Base-by-base conservation (phyloP, 2,329 filamentous ascomycete species). In the Colletotrichum plurivorum region DNA sequence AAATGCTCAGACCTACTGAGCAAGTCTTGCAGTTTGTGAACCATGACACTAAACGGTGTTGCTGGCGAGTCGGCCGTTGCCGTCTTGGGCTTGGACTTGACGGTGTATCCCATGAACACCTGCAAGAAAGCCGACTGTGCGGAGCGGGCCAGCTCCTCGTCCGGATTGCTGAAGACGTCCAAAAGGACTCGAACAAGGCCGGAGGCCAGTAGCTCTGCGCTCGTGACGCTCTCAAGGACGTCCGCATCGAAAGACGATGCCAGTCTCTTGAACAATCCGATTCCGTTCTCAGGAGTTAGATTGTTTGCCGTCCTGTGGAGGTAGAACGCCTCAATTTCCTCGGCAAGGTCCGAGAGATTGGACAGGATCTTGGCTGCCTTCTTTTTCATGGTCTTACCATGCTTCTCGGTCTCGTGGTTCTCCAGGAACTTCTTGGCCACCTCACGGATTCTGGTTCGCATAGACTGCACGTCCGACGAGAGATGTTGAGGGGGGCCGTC, bases 1-100 rank as follows among this genome's bases (percentile, higher is more conserved):
- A 98, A 99, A 84, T 98, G 95, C 83, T 99, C 96, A 41, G 95
- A 97, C 73, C 96, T 91, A 84, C 96, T 99, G 65, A 99, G 88
- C 67, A 99, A 84, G 82, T 99, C 96, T 81, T 99, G 96, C 39
- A 99, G 85, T 80, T 99, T 99, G 78, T 95, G 93, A 48, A 97
- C 91, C 78, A 99, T 87, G 60, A 97, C 89, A 76, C 94, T 96
- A 79, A 98, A 97, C 1, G 94, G 92, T 0, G 95, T 97, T 0
- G 90, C 87, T 3, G 93, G 90, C 12, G 92, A 93, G 63, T 92
- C 89, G 13, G 86, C 86, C 41, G 86, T 90, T 5, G 89, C 87
- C 16, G 89, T 91, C 77, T 90, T 90, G 25, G 85, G 83, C 75
- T 88, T 92, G 15, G 90, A 86, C 74, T 89, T 92, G 70, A 92